Conservation (phyloP, 805 yeast species). For the Kuraishia cidri region DNA sequence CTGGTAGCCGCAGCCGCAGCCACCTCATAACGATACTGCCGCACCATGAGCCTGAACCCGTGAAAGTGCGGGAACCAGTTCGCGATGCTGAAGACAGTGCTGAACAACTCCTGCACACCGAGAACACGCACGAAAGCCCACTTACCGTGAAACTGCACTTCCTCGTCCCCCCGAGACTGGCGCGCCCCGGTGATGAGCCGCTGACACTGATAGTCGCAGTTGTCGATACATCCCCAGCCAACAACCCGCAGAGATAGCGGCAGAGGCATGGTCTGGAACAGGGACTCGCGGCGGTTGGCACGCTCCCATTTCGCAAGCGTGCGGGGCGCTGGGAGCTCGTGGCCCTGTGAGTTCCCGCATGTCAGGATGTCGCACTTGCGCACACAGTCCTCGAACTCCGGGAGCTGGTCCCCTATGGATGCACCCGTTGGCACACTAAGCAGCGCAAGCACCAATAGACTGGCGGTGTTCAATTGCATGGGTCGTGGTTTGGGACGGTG, state of each 20-base stretch:
- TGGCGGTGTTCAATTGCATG: no score
- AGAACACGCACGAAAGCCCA: slow-evolving; percentile 83
- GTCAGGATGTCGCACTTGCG: slow-evolving; percentile 35
- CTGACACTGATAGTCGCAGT: slow-evolving; percentile 95
- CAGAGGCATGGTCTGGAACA: slow-evolving; percentile 29
- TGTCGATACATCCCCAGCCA: slow-evolving; percentile 66
- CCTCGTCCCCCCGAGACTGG: slow-evolving; percentile 32
- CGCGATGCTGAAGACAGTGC: slow-evolving; percentile 68
- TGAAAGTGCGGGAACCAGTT: slow-evolving; percentile 59
- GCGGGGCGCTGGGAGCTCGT: slow-evolving; percentile 12
- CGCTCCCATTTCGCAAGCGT: slow-evolving; percentile 9
- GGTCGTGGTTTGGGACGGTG: no score
- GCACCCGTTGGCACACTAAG: no score
- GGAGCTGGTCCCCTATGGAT: slow-evolving; percentile 56
- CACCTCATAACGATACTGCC: slow-evolving; percentile 11
- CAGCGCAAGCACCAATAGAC: no score
- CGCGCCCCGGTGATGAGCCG: slow-evolving; percentile 58
- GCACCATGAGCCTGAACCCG: slow-evolving; percentile 26
- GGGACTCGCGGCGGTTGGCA: slow-evolving; percentile 23
- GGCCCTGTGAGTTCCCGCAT: slow-evolving; percentile 18
- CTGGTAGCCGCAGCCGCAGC: slow-evolving; percentile 1
- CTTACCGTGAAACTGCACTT: slow-evolving; percentile 90
- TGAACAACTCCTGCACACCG: slow-evolving; percentile 83
- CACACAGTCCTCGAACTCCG: slow-evolving; percentile 46
- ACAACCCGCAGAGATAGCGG: slow-evolving; percentile 33